Evolutionary conservation across 2,329 filamentous ascomycete species (phyloP), one percentile per base, ranked within the genome.

Genomic region (Fusarium gaditjirri): DNA sequence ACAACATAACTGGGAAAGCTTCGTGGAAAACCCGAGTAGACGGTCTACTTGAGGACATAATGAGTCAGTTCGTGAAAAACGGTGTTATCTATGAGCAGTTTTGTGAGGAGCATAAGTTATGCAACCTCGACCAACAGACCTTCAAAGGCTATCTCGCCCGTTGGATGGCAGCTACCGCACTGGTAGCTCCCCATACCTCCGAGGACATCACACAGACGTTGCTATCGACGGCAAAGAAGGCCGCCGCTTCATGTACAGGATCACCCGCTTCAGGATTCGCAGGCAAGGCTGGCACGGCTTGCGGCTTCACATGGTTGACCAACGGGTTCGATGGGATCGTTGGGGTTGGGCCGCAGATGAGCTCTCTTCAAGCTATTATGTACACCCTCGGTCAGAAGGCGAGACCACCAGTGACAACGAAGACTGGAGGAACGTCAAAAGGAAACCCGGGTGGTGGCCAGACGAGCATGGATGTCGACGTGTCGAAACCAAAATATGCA

Each of bases 81-180:
- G 80, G 79, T 56, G 76, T 94, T 77, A 86, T 93, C 78, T 88
- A 85, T 76, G 92, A 94, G 81, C 85, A 85, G 70, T 87, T 88
- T 31, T 95, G 93, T 82, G 92, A 94, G 82, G 81, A 80, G 8
- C 80, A 80, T 62, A 81, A 83, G 60, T 84, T 83, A 27, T 94
- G 93, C 84, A 88, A 93, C 82, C 85, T 86, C 69, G 92, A 94
- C 79, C 91, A 94, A 82, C 87, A 87, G 76, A 89, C 86, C 52
- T 94, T 94, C 89, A 94, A 94, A 82, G 92, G 91, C 13, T 94
- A 93, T 79, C 84, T 94, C 23, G 81, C 88, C 27, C 90, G 92
- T 46, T 94, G 91, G 89, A 81, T 91, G 78, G 86, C 88, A 1
- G 83, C 82, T 23, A 86, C 88, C 2, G 81, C 85, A 10, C 84